Percentiles rank a stretch among this genome's conserved stretches.
Evolutionary conservation across 495 filamentous ascomycete genomes (phyloP).

Genomic region (Aspergillus olivimuriae): DNA sequence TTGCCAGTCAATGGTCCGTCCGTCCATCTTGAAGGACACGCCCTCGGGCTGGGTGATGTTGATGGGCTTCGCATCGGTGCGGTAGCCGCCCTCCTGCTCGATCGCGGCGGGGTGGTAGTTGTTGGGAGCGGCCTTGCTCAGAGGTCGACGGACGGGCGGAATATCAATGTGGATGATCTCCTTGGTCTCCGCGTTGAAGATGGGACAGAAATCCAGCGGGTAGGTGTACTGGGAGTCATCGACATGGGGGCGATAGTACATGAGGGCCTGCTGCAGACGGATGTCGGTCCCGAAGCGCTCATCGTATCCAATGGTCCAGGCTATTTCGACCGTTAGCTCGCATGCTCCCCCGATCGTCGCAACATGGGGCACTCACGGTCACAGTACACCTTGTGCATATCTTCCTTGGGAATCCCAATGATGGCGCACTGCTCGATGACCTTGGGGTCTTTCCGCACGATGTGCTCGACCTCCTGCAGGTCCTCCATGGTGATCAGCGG

Average conservation of each 20-base stretch:
- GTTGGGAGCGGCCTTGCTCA: conserved; percentile 67
- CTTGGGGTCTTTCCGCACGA: conserved; percentile 72
- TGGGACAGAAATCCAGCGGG: conserved; percentile 91
- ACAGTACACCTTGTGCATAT: conserved; percentile 92
- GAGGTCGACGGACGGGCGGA: conserved; percentile 67
- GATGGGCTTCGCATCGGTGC: conserved; percentile 82
- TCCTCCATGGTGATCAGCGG: conserved; percentile 96
- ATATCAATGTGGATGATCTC: conserved; percentile 87
- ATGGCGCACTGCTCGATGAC: conserved; percentile 91
- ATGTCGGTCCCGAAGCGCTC: conserved; percentile 78
- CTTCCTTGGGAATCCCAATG: conserved; percentile 75
- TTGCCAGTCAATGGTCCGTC: conserved; percentile 80
- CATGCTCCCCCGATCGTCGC: neutral
- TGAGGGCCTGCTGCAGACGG: conserved; percentile 85
- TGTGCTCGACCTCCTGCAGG: conserved; percentile 76
- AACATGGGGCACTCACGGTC: conserved; percentile 53
- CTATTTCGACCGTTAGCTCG: conserved; percentile 32
- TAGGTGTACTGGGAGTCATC: conserved; percentile 90
- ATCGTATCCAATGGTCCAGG: conserved; percentile 95
- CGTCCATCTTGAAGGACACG: conserved; percentile 81
- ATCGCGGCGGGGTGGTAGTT: conserved; percentile 77
- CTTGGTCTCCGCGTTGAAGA: conserved; percentile 78
- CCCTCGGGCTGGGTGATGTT: conserved; percentile 93
- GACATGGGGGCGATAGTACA: conserved; percentile 87
- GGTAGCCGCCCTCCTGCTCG: conserved; percentile 68